phyloP scores from a whole-genome alignment of 2,329 filamentous ascomycete genomes.

The Dissoconium aciculare region DNA sequence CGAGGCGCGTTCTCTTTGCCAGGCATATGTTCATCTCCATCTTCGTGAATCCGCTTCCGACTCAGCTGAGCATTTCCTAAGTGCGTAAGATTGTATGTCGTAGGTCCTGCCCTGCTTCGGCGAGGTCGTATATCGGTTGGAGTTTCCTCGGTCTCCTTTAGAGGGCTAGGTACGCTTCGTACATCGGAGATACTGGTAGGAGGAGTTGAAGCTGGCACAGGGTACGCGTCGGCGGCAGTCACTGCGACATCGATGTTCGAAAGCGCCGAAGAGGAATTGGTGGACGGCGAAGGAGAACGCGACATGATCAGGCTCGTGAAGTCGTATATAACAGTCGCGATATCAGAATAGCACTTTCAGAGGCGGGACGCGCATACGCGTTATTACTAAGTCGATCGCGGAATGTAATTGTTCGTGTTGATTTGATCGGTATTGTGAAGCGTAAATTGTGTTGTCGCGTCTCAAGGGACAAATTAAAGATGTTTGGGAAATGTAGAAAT shows the following conservation, averaged over 20 bases:
- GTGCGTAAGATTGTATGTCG: slow-evolving; percentile 45
- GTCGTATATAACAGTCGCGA: too few species aligned
- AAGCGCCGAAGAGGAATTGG: background rate
- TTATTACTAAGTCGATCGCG: too few species aligned
- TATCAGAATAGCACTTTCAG: too few species aligned
- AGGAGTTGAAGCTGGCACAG: slow-evolving; percentile 41
- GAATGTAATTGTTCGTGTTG: too few species aligned
- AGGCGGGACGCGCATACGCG: too few species aligned
- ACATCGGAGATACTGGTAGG: slow-evolving; percentile 52
- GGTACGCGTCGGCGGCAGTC: background rate
- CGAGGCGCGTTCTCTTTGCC: slow-evolving; percentile 28
- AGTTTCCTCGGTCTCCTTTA: slow-evolving; percentile 20
- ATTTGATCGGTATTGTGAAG: too few species aligned
- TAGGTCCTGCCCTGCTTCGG: slow-evolving; percentile 10
- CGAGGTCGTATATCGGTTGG: slow-evolving; percentile 12
- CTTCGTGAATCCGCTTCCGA: slow-evolving; percentile 9
- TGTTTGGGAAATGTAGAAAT: too few species aligned
- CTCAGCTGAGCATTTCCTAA: slow-evolving; percentile 17
- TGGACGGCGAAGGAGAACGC: background rate
- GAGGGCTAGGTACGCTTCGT: slow-evolving; percentile 37
- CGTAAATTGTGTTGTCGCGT: too few species aligned
- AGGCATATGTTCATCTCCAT: slow-evolving; percentile 33
- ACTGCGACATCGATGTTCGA: background rate
- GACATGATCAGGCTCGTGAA: too few species aligned
- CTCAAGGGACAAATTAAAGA: too few species aligned